Percentiles rank a stretch among this genome's conserved stretches.
These are phyloP conservation scores for Saccharomycopsis sp. DNA, from an alignment of 805 yeast genomes.

Conservation along the genomic window DNA sequence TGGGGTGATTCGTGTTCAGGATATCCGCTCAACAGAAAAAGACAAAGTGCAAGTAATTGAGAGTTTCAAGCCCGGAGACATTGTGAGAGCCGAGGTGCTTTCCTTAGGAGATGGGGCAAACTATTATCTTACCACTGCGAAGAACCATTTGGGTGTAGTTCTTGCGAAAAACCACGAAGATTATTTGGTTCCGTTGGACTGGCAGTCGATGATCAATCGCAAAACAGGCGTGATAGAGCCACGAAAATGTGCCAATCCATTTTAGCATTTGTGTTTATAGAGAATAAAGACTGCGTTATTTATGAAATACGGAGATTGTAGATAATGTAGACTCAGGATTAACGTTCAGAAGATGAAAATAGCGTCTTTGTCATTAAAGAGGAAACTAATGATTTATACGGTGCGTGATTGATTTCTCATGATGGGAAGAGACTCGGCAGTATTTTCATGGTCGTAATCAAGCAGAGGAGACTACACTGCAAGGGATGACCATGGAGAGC, in stretches of 20 bases:
- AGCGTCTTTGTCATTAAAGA: too few relatives aligned
- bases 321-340: too few relatives aligned
- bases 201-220: conserved; percentile 90
- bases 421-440: too few relatives aligned
- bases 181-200: conserved; percentile 81
- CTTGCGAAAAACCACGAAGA: conserved; percentile 79
- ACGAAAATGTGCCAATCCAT: conserved; percentile 92
- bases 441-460: too few relatives aligned
- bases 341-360: too few relatives aligned
- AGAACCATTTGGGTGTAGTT: conserved; percentile 88
- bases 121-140: conserved; percentile 83
- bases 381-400: too few relatives aligned
- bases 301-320: too few relatives aligned
- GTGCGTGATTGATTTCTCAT: too few relatives aligned
- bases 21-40: conserved; percentile 83
- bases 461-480: too few relatives aligned
- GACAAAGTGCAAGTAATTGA: conserved; percentile 77
- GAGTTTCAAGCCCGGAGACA: conserved; percentile 86
- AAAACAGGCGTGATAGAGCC: conserved; percentile 65
- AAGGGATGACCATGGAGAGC: too few relatives aligned
- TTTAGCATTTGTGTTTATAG: conserved; percentile 26
- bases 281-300: too few relatives aligned
- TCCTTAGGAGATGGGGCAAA: conserved; percentile 92
- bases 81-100: conserved; percentile 71
- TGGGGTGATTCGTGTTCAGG: conserved; percentile 81